Evolutionary conservation across 495 filamentous ascomycete genomes (phyloP).

Genomic region (Astrothelium macrocarpum): DNA sequence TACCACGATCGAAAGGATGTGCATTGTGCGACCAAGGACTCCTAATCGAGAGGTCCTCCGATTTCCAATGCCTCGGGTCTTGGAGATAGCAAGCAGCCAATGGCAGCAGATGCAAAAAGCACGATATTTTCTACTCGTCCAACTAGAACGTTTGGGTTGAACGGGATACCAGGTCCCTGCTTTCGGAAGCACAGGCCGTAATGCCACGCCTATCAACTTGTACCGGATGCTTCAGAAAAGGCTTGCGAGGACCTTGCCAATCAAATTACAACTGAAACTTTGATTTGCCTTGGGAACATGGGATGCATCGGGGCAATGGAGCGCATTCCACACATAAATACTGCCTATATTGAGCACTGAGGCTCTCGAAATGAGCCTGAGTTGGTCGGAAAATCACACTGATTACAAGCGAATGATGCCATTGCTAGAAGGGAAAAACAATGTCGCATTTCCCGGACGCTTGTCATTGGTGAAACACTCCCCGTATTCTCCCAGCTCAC

Average conservation of each 20-base stretch:
- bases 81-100: slow-evolving; percentile 4
- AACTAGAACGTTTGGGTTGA: not conserved
- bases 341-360: not conserved
- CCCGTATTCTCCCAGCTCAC: too few relatives aligned
- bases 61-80: not conserved
- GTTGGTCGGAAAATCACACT: too few relatives aligned
- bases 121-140: not conserved
- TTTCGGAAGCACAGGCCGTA: too few relatives aligned
- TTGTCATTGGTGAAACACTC: too few relatives aligned
- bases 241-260: not conserved
- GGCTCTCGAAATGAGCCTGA: not conserved
- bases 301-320: not conserved
- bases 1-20: not conserved
- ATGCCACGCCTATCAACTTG: too few relatives aligned
- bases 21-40: not conserved
- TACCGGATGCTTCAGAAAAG: too few relatives aligned
- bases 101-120: not conserved
- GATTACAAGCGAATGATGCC: too few relatives aligned
- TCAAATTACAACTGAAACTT: not conserved
- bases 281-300: not conserved
- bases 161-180: not conserved
- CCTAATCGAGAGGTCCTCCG: not conserved
- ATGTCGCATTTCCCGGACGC: not conserved
- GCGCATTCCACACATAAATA: not conserved
- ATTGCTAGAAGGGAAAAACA: too few relatives aligned